Evolutionary conservation across 2,329 filamentous ascomycete genomes (phyloP), one percentile per base, ranked within the genome.

Genomic region (Aspergillus brasiliensis): DNA sequence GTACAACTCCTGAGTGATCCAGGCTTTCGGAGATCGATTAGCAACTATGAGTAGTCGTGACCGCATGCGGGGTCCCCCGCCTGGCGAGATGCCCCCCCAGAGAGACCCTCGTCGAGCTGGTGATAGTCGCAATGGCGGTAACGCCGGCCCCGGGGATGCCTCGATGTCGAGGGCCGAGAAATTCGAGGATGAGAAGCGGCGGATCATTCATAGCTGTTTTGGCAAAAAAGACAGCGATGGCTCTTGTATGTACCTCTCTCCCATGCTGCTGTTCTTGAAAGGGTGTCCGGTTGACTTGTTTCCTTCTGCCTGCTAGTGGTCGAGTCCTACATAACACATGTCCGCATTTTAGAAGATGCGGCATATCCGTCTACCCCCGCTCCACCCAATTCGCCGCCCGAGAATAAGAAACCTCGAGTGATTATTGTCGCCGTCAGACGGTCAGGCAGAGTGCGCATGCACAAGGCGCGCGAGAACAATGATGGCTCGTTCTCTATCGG

Each of bases 291-390:
- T 69, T 74, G 57, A 75, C 66, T 34, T 17, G 57, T 54, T 23
- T 44, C 58, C 51, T 19, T 54, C 42, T 19, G 27, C 3, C 11
- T 40, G 47, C n/a, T 52, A 92, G 89, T 91, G 67, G 82, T 88
- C 67, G 95, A 99, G 80, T 97, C 92, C 34, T 99, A 99, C 80
- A 99, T 99, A 71, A 99, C 95, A 21, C 95, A 99, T 75, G 93
- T 98, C 69, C 87, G 89, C 71, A 92, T 99, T 71, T 87, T 86
- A 66, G 95, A 99, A 80, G 96, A 91, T 82, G 88, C 88, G 59
- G 84, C 86, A 42, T 88, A 93, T 76, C 92, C 94, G 15, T 93
- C 92, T 21, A 84, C 85, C 38, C 95, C 95, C 34, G 89, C 95
- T 55, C 93, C 95, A 3, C 91, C 91, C 2, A 88, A 89, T 65